Evolutionary conservation across 495 filamentous ascomycete species (phyloP).

Genomic region (Neurospora sp.): DNA sequence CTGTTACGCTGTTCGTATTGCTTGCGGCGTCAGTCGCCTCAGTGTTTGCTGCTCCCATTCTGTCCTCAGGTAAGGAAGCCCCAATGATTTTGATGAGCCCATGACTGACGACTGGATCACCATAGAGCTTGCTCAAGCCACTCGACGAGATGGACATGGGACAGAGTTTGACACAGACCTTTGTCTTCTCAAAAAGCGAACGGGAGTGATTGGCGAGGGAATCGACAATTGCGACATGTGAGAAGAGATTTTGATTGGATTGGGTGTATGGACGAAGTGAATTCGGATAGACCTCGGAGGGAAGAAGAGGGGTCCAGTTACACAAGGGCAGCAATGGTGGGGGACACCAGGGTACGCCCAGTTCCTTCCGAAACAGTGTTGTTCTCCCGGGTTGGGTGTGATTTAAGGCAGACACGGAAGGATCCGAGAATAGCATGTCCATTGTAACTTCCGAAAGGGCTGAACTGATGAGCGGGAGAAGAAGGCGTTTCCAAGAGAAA

Average conservation of each 20-base stretch:
- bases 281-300: background rate
- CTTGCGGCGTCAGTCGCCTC: background rate
- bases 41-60: background rate
- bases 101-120: background rate
- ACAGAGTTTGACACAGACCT: constrained; percentile 3
- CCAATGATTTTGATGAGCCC: background rate
- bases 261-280: background rate
- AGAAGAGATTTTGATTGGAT: background rate
- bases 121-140: background rate
- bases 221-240: constrained; percentile 4
- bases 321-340: background rate
- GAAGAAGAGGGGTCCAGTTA: background rate
- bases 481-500: background rate
- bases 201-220: background rate
- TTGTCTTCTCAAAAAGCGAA: background rate
- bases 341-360: background rate
- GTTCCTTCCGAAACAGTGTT: background rate
- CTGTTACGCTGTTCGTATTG: background rate
- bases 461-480: background rate
- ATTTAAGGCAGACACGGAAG: background rate
- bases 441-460: background rate
- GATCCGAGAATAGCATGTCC: background rate
- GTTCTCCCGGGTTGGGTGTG: background rate
- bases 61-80: background rate
- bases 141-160: background rate